Percentiles rank a stretch among this genome's conserved stretches.
These are phyloP conservation scores for Pichia sp. DNA, from an alignment of 1,139 yeast species.

Conservation along the genomic window DNA sequence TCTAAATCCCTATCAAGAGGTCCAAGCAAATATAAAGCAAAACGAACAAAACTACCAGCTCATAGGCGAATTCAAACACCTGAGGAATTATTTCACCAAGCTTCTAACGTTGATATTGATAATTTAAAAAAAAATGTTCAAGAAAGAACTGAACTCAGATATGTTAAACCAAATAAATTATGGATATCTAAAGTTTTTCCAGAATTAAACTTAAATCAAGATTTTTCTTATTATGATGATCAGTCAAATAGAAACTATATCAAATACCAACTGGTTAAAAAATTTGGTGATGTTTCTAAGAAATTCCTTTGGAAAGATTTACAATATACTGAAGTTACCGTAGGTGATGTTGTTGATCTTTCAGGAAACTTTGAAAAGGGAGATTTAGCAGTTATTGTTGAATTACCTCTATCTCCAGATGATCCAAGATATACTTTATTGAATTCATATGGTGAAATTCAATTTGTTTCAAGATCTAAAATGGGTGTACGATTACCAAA, in stretches of 20 bases:
- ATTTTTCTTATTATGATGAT: constrained; percentile 24
- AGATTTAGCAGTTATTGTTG: constrained; percentile 39
- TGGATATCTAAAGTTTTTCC: constrained; percentile 24
- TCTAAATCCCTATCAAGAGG: constrained; percentile 4
- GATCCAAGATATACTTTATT: constrained; percentile 52
- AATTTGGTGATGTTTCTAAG: constrained; percentile 19
- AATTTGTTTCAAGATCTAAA: constrained; percentile 41
- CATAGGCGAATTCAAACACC: constrained; percentile 27
- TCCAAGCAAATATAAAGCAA: constrained; percentile 12
- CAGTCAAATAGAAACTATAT: constrained; percentile 16
- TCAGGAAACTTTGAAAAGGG: constrained; percentile 30
- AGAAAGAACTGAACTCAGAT: constrained; percentile 22
- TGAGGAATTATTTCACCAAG: constrained; percentile 25
- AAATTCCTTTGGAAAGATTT: constrained; percentile 18
- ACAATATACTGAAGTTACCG: constrained; percentile 29
- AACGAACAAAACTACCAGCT: constrained; percentile 6
- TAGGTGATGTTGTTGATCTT: constrained; percentile 44
- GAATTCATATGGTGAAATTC: constrained; percentile 50
- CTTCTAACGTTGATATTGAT: constrained; percentile 25
- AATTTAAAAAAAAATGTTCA: constrained; percentile 22
- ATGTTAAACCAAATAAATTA: constrained; percentile 24
- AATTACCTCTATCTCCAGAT: constrained; percentile 35
- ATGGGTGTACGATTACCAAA: constrained; percentile 52
- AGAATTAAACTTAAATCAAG: constrained; percentile 10
- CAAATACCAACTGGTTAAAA: constrained; percentile 17